A percentile compares a stretch with the other conserved stretches of the same genome.
phyloP scores from a whole-genome alignment of 2,329 filamentous ascomycete genomes.

The Hymenoscyphus occultus region DNA sequence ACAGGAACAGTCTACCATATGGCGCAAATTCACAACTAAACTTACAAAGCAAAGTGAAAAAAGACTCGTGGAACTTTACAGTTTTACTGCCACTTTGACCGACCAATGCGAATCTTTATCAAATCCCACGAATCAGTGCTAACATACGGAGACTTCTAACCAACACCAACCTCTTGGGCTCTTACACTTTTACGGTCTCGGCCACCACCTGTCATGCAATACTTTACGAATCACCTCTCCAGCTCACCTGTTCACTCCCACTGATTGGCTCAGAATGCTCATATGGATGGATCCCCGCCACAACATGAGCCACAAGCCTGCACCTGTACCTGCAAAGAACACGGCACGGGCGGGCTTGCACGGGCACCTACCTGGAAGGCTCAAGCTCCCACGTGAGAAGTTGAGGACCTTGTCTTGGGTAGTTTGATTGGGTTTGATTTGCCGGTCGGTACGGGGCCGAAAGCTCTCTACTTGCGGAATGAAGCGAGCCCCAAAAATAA shows the following conservation, averaged over 20 bases:
- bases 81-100: too few species aligned
- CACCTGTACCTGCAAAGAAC: too few species aligned
- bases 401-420: neutral
- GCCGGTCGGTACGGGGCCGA: neutral
- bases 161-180: neutral
- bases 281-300: neutral
- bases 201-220: neutral
- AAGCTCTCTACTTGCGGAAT: neutral
- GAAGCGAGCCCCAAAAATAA: neutral
- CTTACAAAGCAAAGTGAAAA: too few species aligned
- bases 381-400: neutral
- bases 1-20: too few species aligned
- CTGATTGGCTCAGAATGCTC: neutral
- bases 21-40: too few species aligned
- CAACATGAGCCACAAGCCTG: neutral
- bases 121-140: neutral
- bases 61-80: too few species aligned
- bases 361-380: neutral
- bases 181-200: neutral
- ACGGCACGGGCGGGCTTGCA: too few species aligned
- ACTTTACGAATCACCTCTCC: neutral
- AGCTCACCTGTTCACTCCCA: neutral
- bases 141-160: neutral
- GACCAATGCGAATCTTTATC: neutral
- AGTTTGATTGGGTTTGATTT: neutral